These are phyloP conservation scores for Solanum medicagineum DNA, from an alignment of 257 asterid genomes.

Conservation along the genomic window DNA sequence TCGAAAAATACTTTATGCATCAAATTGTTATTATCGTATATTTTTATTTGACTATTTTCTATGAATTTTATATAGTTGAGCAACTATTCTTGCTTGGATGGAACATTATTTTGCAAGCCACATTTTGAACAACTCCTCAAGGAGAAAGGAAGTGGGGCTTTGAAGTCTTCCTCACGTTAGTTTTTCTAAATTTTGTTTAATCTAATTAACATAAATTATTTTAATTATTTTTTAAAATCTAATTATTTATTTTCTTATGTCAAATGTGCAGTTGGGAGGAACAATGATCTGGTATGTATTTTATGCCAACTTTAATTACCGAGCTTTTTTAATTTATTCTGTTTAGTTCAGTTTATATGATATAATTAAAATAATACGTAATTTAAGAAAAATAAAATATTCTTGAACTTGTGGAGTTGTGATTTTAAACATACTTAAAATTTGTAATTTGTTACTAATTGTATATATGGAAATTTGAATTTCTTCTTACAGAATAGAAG, in stretches of 20 bases:
- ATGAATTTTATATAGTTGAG: constrained; percentile 29
- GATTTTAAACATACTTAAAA: not conserved
- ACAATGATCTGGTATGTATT: constrained; percentile 28
- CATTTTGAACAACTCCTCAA: constrained; percentile 55
- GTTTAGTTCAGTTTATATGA: not conserved
- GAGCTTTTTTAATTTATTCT: too few species aligned
- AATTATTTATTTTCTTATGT: not conserved
- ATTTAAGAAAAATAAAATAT: not conserved
- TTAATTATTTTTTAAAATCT: not conserved
- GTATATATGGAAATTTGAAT: not conserved
- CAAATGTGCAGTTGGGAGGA: constrained; percentile 23
- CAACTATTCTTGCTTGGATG: constrained; percentile 43
- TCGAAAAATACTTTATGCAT: not conserved
- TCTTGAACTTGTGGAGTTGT: accelerated
- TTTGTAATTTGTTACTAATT: not conserved
- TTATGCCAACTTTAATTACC: not conserved
- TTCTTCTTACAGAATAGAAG: constrained; percentile 17
- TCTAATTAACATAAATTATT: not conserved
- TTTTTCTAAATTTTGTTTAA: not conserved
- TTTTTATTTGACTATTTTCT: not conserved
- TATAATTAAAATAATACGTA: not conserved
- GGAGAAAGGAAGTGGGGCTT: constrained; percentile 37
- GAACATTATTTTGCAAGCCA: constrained; percentile 46
- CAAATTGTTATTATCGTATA: not conserved
- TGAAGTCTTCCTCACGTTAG: constrained; percentile 27